phyloP scores from a whole-genome alignment of 305 asterid species.

The Solanum chacoense region DNA sequence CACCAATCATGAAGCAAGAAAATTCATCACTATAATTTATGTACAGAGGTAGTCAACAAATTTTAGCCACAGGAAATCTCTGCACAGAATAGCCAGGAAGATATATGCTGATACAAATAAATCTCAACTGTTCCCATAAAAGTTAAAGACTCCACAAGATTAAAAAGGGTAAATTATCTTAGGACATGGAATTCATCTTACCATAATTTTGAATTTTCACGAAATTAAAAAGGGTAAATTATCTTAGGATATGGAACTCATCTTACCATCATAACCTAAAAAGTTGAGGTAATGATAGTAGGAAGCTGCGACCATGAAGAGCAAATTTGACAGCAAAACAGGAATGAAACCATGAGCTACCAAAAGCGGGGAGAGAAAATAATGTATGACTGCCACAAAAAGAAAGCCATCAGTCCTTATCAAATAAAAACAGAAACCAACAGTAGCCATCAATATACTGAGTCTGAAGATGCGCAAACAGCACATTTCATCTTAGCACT shows the following conservation, averaged over 20 bases:
- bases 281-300: conserved; percentile 93
- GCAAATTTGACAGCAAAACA: conserved; percentile 67
- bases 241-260: neutral
- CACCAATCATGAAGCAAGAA: neutral
- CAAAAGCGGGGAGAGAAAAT: conserved; percentile 82
- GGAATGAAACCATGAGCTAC: conserved; percentile 94
- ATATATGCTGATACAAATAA: neutral
- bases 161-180: neutral
- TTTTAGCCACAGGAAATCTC: neutral
- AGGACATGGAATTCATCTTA: conserved; percentile 24
- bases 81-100: neutral
- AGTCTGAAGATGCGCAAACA: neutral
- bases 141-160: neutral
- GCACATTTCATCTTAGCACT: neutral
- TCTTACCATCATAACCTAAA: conserved; percentile 91
- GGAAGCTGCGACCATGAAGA: conserved; percentile 88
- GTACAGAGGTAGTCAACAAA: neutral
- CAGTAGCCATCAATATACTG: neutral
- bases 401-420: conserved; percentile 9
- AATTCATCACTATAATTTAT: neutral
- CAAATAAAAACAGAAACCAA: neutral
- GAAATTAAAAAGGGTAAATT: neutral
- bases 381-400: conserved; percentile 65
- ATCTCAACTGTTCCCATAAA: neutral
- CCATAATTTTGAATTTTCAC: conserved; percentile 24